Evolutionary conservation across 441 rosid species (phyloP).

Genomic region (Jatropha podagrica): DNA sequence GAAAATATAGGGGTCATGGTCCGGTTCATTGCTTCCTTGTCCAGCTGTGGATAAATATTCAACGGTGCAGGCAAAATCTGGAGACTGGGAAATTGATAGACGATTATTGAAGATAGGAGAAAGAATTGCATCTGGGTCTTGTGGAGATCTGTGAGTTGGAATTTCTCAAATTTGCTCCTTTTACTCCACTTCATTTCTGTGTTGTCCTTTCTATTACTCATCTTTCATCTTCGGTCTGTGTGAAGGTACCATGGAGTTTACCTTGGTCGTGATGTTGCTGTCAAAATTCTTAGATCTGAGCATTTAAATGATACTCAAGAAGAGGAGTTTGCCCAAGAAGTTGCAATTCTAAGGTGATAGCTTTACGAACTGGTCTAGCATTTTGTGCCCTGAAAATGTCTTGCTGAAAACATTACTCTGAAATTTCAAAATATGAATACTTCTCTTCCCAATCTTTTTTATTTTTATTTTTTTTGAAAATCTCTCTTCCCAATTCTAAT

Average conservation of each 20-base stretch:
- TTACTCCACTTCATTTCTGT: slow-evolving; percentile 7
- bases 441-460: background rate
- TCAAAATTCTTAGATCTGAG: slow-evolving; percentile 68
- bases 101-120: slow-evolving; percentile 60
- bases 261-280: slow-evolving; percentile 72
- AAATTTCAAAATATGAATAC: background rate
- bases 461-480: no score
- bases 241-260: slow-evolving; percentile 61
- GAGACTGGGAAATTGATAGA: slow-evolving; percentile 63
- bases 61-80: slow-evolving; percentile 32
- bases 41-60: slow-evolving; percentile 37
- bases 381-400: background rate
- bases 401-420: background rate
- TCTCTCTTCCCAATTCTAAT: background rate
- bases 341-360: slow-evolving; percentile 63
- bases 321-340: slow-evolving; percentile 70
- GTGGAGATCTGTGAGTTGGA: slow-evolving; percentile 71
- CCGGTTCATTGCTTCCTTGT: slow-evolving; percentile 48
- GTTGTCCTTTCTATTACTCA: slow-evolving; percentile 16
- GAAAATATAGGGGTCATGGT: slow-evolving; percentile 56
- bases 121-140: slow-evolving; percentile 68
- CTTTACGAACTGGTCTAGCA: background rate
- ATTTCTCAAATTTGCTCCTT: slow-evolving; percentile 19
- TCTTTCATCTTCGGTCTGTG: slow-evolving; percentile 18
- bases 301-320: slow-evolving; percentile 51